phyloP scores from a whole-genome alignment of 176 grass and related monocot species.

The Bothriochloa decipiens region DNA sequence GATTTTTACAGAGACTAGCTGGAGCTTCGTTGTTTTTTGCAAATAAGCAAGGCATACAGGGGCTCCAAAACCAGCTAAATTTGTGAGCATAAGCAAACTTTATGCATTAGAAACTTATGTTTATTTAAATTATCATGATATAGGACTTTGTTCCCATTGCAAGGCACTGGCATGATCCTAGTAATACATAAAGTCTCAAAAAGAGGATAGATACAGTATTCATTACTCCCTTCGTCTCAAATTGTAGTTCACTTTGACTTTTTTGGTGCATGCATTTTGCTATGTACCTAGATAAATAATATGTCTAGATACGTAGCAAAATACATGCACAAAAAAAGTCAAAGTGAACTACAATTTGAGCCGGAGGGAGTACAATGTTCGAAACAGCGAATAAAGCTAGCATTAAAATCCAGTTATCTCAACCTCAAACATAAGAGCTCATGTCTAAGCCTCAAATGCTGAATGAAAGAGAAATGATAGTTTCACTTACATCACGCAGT shows the following conservation, averaged over 20 bases:
- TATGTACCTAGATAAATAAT: no score
- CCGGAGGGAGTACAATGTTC: no score
- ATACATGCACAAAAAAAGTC: no score
- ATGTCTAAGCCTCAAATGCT: not conserved
- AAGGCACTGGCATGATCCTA: not conserved
- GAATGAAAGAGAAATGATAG: constrained; percentile 32
- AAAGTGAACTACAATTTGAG: no score
- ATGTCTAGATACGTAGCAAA: no score
- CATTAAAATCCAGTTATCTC: not conserved
- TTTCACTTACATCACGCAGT: constrained; percentile 90
- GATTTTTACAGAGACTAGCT: constrained; percentile 60
- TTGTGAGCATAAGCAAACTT: not conserved
- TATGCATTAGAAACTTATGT: not conserved
- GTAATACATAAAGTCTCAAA: not conserved
- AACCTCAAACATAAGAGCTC: not conserved
- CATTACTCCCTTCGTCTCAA: no score
- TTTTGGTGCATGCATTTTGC: no score
- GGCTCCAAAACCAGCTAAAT: not conserved
- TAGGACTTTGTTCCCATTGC: not conserved
- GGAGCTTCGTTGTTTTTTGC: constrained; percentile 88
- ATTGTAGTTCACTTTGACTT: no score
- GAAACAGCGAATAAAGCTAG: not conserved
- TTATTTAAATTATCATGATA: not conserved
- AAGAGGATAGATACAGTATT: not conserved
- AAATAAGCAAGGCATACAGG: constrained; percentile 15